Base-by-base conservation (phyloP, 352 stramenopile genomes). In the Globisporangium recalcitrans region DNA sequence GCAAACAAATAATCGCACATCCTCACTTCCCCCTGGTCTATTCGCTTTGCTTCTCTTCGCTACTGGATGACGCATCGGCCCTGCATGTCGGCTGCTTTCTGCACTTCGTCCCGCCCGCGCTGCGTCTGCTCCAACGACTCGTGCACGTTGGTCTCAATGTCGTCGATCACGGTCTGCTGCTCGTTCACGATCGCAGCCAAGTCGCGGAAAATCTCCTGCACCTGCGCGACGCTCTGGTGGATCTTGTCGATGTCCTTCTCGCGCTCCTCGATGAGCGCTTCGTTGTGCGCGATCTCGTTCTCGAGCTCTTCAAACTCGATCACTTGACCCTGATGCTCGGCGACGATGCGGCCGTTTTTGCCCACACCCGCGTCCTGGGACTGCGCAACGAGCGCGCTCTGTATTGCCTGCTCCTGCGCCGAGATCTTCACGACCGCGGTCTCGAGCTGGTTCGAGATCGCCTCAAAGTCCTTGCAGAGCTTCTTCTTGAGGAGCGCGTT, bases 201-300 rank as follows among this genome's bases (percentile, higher is more conserved):
- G 60, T 96, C 88, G 7, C 87, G 71, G 70, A 95, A 96, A 68
- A 96, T 96, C 72, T 96, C 88, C 65, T 96, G 87, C 29, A 96
- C 88, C 62, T 96, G 85, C 40, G 85, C 86, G n/a, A 96, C 83
- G 58, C 85, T 95, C 65, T 91, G 71, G 69, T 96, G 87, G 70
- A 96, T 96, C 58, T 90, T 85, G 42, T 78, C 74, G 42, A 96
- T 91, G 55, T 95, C 88, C 47, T 89, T 81, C 62, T 93, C 86
- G 27, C 85, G 85, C 73, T 96, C 88, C 67, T 95, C 83, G 53
- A 96, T 96, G 21, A 96, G 75, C 51, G 85, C 88, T 58, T 94
- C 86, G 70, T 95, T 95, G 65, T 93, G 84, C 26, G 83, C 86
- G 53, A 93, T 92, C 68, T 95, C 85, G 55, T 85, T 86, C 70